phyloP scores from a whole-genome alignment of 2,329 filamentous ascomycete species.

The Penicillium capsulatum region DNA sequence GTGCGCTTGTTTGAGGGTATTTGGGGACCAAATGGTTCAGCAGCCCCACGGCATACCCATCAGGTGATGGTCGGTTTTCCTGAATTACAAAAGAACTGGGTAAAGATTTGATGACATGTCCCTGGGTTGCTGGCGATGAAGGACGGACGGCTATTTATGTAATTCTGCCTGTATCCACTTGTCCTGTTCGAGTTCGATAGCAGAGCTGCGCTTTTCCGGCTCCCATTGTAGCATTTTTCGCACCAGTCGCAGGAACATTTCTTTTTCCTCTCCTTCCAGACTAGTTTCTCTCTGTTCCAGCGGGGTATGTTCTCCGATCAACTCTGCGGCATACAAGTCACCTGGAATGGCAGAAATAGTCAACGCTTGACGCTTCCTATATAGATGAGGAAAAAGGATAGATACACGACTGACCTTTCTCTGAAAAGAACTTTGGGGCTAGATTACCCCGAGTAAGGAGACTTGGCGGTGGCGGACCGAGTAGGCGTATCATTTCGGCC shows the following conservation, averaged over 20 bases:
- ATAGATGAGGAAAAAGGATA: background rate
- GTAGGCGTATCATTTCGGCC: constrained; percentile 46
- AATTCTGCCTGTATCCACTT: constrained; percentile 23
- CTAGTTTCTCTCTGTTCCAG: constrained; percentile 38
- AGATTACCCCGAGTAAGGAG: constrained; percentile 33
- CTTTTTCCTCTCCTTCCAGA: constrained; percentile 33
- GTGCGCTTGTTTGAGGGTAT: no score
- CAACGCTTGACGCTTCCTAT: background rate
- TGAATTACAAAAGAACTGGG: no score
- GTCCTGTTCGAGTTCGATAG: constrained; percentile 27
- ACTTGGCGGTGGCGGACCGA: constrained; percentile 42
- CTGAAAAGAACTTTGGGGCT: constrained; percentile 40
- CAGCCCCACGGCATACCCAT: no score
- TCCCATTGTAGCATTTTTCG: constrained; percentile 39
- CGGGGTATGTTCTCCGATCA: constrained; percentile 20
- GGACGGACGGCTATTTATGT: constrained; percentile 1
- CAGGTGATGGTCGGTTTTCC: no score
- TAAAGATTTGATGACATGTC: no score
- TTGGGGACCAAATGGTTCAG: no score
- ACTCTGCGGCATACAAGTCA: constrained; percentile 20
- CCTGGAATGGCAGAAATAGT: constrained; percentile 21
- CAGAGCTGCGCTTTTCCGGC: constrained; percentile 28
- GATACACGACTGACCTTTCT: constrained; percentile 27
- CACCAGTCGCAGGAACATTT: constrained; percentile 30
- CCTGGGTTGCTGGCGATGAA: no score